These are phyloP conservation scores for Eutrema heterophyllum DNA, from an alignment of 345 rosid genomes.

Conservation along the genomic window DNA sequence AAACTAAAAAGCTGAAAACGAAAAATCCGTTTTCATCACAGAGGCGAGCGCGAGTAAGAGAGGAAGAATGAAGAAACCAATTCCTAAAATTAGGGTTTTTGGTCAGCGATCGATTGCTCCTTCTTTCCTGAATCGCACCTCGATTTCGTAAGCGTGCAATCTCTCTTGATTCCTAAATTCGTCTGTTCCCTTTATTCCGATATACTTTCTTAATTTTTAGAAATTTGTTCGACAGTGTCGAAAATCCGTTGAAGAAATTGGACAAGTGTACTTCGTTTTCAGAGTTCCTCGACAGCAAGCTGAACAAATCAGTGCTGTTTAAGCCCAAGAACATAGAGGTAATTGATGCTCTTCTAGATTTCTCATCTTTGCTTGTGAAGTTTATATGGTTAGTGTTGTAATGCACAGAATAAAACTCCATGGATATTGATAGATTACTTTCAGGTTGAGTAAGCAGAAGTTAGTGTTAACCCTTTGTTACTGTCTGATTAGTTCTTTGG, in stretches of 20 bases:
- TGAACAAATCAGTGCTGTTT: slow-evolving; percentile 34
- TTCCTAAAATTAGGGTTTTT: slow-evolving; percentile 41
- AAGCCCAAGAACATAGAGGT: slow-evolving; percentile 47
- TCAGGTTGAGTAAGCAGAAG: too few relatives aligned
- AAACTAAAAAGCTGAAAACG: not conserved
- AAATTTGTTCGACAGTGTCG: too few relatives aligned
- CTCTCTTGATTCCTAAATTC: not conserved
- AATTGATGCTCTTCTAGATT: not conserved
- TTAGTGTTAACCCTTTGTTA: not conserved
- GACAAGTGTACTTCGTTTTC: slow-evolving; percentile 42
- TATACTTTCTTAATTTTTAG: not conserved
- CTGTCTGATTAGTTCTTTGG: not conserved
- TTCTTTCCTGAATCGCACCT: slow-evolving; percentile 31
- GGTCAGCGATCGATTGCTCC: slow-evolving; percentile 65
- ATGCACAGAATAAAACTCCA: not conserved
- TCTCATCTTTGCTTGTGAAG: not conserved
- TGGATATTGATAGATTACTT: too few relatives aligned
- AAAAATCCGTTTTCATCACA: not conserved
- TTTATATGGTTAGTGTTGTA: not conserved
- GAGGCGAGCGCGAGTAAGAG: not conserved
- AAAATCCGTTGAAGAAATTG: slow-evolving; percentile 22
- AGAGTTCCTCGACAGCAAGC: slow-evolving; percentile 56
- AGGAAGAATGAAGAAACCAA: slow-evolving; percentile 36
- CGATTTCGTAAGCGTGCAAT: slow-evolving; percentile 41
- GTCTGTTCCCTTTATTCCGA: not conserved